Evolutionary conservation across 108 stramenopile genomes (phyloP).

Genomic region (Skeletonema costatum): DNA sequence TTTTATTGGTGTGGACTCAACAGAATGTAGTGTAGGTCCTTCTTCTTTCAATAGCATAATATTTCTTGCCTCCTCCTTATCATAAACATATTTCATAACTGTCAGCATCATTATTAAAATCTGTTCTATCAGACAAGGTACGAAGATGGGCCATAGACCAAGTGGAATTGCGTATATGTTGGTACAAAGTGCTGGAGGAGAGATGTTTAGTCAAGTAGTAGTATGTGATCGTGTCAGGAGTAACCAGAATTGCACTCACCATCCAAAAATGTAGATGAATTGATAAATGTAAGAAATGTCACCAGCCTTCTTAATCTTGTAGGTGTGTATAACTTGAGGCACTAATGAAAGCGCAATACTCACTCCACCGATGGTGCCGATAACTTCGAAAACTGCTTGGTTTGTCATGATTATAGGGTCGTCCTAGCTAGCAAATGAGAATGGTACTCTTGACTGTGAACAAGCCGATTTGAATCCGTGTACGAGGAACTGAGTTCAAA

Average conservation of each 20-base stretch:
- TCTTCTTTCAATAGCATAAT: neutral
- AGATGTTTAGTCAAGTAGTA: neutral
- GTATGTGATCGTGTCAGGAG: neutral
- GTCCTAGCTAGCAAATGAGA: too few relatives aligned
- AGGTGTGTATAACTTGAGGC: conserved; percentile 18
- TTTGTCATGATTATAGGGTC: neutral
- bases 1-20: neutral
- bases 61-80: neutral
- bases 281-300: conserved; percentile 23
- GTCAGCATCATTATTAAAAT: conserved; percentile 15
- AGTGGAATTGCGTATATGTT: conserved; percentile 21
- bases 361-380: conserved; percentile 20
- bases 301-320: conserved; percentile 12
- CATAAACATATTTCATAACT: conserved; percentile 28
- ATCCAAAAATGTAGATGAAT: conserved; percentile 24
- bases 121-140: conserved; percentile 21
- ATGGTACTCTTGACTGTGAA: too few relatives aligned
- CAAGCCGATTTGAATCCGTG: too few relatives aligned
- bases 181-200: conserved; percentile 8
- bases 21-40: neutral
- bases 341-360: conserved; percentile 19
- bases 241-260: neutral
- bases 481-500: too few relatives aligned
- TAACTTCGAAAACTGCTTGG: neutral
- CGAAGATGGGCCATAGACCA: conserved; percentile 19